phyloP scores from a whole-genome alignment of 2,329 filamentous ascomycete species.

The Paramyrothecium roridum region DNA sequence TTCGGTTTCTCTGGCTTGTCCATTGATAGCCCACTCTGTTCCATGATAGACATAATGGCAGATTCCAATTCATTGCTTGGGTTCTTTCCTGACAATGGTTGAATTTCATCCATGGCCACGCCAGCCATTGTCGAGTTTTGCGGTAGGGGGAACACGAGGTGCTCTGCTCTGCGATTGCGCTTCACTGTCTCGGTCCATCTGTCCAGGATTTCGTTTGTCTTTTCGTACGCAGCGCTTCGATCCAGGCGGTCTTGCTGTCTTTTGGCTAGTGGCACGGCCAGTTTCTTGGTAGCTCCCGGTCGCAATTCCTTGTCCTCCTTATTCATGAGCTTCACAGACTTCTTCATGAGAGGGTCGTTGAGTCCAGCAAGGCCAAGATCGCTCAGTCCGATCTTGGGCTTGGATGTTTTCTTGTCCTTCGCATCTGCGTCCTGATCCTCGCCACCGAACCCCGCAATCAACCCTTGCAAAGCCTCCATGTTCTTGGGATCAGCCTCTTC shows the following conservation, averaged over 20 bases:
- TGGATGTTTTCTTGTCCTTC: slow-evolving; percentile 38
- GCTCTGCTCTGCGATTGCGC: slow-evolving; percentile 85
- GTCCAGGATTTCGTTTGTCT: slow-evolving; percentile 86
- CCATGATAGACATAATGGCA: slow-evolving; percentile 83
- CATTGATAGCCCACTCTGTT: slow-evolving; percentile 75
- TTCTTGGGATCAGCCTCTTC: slow-evolving; percentile 49
- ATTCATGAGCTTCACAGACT: slow-evolving; percentile 71
- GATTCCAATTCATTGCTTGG: slow-evolving; percentile 79
- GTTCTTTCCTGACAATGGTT: slow-evolving; percentile 59
- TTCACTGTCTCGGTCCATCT: slow-evolving; percentile 96
- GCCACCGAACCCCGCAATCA: slow-evolving; percentile 67
- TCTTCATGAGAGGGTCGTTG: slow-evolving; percentile 73
- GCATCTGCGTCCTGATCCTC: slow-evolving; percentile 54
- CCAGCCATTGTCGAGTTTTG: slow-evolving; percentile 64
- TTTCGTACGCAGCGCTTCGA: slow-evolving; percentile 78
- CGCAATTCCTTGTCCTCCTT: slow-evolving; percentile 54
- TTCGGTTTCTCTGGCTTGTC: slow-evolving; percentile 41
- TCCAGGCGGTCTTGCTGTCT: slow-evolving; percentile 84
- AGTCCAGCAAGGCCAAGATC: slow-evolving; percentile 71
- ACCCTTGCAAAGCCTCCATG: slow-evolving; percentile 62
- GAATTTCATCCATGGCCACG: slow-evolving; percentile 59
- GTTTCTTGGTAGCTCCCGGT: slow-evolving; percentile 56
- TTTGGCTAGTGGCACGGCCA: slow-evolving; percentile 79
- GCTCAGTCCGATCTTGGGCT: slow-evolving; percentile 68
- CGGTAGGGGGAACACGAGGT: slow-evolving; percentile 81